Base-by-base conservation (phyloP, 2,329 filamentous ascomycete genomes). In the Exophiala sp. region DNA sequence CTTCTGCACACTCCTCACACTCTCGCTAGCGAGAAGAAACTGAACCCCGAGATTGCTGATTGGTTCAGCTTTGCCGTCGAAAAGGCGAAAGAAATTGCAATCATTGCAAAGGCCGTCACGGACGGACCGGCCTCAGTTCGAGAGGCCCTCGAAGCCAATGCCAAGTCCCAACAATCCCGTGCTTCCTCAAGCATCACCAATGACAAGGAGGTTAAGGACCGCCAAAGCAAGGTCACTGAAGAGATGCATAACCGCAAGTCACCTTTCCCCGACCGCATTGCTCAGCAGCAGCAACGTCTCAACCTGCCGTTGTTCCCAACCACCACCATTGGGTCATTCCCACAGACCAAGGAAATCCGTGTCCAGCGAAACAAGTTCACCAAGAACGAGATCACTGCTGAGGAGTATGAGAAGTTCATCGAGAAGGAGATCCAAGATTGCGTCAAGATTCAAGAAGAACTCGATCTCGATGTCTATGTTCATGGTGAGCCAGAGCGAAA, bases 401-500 rank as follows among this genome's bases (percentile, higher is more conserved):
- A 86, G 71, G 79, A 97, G 79, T 99, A 99, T 77, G 94, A 99
- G 80, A 88, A 89, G 76, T 99, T 99, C 83, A 99, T 99, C 67
- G 89, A 97, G 84, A 88, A 95, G 82, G 94, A 99, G 84, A 99
- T 99, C 68, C 81, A 90, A 69, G 87, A 95, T 61, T 90, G 92
- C 71, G 84, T 99, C 77, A 89, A 91, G 82, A 89, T 97, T 75
- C 94, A 99, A 80, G 91, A 97, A 69, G 94, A 97, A 80, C 91
- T 99, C 69, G 91, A 85, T 75, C 87, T 99, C 51, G 94, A 99
- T 67, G 94, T 99, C 74, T 89, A 88, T 72, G 94, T 99, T 63
- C 94, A 99, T 81, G 94, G 94, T 72, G 94, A 99, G 84, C 94
- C 94, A 57, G 94, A 99, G 85, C 91, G 94, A 75, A 99, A 99